These are phyloP conservation scores for Meyerozyma carpophila DNA, from an alignment of 1,139 yeast genomes.

Conservation along the genomic window DNA sequence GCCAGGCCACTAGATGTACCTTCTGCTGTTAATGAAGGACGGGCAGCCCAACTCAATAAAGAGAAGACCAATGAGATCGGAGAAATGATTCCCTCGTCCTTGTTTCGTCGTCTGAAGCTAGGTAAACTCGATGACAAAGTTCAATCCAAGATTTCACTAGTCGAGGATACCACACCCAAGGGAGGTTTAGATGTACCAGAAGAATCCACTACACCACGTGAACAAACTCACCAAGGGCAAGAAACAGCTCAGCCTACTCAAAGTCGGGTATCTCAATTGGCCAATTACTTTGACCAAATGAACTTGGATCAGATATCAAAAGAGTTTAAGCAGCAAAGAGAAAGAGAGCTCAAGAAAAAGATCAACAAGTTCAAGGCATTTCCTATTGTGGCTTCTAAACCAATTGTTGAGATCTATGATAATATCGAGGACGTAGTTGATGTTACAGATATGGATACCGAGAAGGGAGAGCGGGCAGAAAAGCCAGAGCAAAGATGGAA, in stretches of 20 bases:
- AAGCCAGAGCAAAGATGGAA: slow-evolving; percentile 2
- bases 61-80: slow-evolving; percentile 12
- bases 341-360: slow-evolving; percentile 60
- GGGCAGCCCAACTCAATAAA: background rate
- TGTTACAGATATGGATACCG: slow-evolving; percentile 19
- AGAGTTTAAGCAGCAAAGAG: slow-evolving; percentile 87
- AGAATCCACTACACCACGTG: slow-evolving; percentile 6
- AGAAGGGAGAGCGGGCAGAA: slow-evolving; percentile 7
- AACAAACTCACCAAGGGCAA: background rate
- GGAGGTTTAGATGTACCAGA: no score
- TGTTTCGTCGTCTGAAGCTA: slow-evolving; percentile 16
- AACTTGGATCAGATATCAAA: slow-evolving; percentile 77
- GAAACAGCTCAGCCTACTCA: slow-evolving; percentile 1
- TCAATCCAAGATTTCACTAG: slow-evolving; percentile 5
- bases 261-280: slow-evolving; percentile 53
- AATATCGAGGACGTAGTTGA: slow-evolving; percentile 85
- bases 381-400: slow-evolving; percentile 73
- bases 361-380: slow-evolving; percentile 65
- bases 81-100: slow-evolving; percentile 19
- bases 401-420: slow-evolving; percentile 87
- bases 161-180: no score
- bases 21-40: background rate
- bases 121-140: slow-evolving; percentile 26
- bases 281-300: slow-evolving; percentile 66
- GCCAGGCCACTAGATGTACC: background rate